Conservation (phyloP, 495 filamentous ascomycete species). For the Tuber calosporum region DNA sequence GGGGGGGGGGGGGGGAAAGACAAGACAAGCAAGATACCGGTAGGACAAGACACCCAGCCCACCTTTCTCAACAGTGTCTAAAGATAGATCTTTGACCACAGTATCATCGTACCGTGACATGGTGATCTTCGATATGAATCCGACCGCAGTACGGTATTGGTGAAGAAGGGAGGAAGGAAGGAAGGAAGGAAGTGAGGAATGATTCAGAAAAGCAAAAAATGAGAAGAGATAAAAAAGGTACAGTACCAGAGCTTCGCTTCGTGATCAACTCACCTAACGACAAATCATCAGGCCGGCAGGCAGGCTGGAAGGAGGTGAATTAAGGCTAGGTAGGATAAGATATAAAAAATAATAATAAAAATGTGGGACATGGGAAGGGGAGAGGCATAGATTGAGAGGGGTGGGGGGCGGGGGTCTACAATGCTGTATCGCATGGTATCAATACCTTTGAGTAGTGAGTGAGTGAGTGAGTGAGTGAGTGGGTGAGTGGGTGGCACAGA, state of each 20-base stretch:
- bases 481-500: not conserved
- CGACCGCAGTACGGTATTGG: not conserved
- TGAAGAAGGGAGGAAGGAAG: not conserved
- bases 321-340: not conserved
- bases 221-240: not conserved
- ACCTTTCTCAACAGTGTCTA: not conserved
- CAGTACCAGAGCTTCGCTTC: not conserved
- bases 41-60: not conserved
- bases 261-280: not conserved
- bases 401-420: not conserved
- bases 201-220: not conserved
- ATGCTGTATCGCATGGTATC: not conserved
- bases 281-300: not conserved
- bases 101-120: slow-evolving; percentile 4
- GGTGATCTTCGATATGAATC: not conserved
- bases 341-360: not conserved
- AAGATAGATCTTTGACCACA: not conserved
- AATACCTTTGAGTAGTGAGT: not conserved
- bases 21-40: not conserved
- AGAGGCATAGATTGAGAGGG: not conserved
- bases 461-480: no score
- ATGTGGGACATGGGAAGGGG: not conserved
- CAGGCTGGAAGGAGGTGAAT: not conserved
- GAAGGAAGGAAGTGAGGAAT: not conserved
- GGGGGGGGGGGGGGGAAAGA: no score